These are phyloP conservation scores for Diphasiastrum complanatum DNA, from an alignment of 83 land plant species.

Conservation along the genomic window DNA sequence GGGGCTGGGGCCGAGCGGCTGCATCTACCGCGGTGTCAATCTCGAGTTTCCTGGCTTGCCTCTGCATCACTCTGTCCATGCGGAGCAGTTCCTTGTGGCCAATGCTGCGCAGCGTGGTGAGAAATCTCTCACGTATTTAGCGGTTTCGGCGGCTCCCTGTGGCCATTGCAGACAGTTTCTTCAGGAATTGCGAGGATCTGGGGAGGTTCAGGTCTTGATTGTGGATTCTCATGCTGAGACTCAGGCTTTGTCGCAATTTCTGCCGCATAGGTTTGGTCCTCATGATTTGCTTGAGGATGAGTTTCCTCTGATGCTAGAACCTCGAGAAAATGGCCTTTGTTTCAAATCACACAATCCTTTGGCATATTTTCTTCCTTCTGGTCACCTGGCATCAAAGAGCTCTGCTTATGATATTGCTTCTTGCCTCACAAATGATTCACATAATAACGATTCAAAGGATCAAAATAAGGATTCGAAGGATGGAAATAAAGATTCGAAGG, in stretches of 20 bases:
- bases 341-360: neutral
- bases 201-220: slow-evolving; percentile 51
- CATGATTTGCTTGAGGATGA: slow-evolving; percentile 56
- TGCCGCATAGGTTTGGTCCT: slow-evolving; percentile 88
- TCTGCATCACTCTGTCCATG: slow-evolving; percentile 83
- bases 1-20: slow-evolving; percentile 71
- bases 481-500: neutral
- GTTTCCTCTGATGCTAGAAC: slow-evolving; percentile 72
- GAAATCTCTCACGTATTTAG: slow-evolving; percentile 41
- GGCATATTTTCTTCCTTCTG: neutral
- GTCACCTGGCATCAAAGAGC: no score
- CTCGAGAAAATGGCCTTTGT: slow-evolving; percentile 37
- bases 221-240: slow-evolving; percentile 30
- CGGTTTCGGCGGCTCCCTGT: slow-evolving; percentile 93
- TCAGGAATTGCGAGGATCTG: slow-evolving; percentile 67
- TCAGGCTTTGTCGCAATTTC: slow-evolving; percentile 42
- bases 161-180: slow-evolving; percentile 99
- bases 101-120: slow-evolving; percentile 64
- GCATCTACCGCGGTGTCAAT: slow-evolving; percentile 85
- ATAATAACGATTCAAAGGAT: neutral
- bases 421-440: neutral
- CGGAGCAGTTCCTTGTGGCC: slow-evolving; percentile 89
- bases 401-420: neutral
- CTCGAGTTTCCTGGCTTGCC: slow-evolving; percentile 85
- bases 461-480: neutral